Evolutionary conservation across 139 green algal genomes (phyloP).

Genomic region (Pleodorina starrii): DNA sequence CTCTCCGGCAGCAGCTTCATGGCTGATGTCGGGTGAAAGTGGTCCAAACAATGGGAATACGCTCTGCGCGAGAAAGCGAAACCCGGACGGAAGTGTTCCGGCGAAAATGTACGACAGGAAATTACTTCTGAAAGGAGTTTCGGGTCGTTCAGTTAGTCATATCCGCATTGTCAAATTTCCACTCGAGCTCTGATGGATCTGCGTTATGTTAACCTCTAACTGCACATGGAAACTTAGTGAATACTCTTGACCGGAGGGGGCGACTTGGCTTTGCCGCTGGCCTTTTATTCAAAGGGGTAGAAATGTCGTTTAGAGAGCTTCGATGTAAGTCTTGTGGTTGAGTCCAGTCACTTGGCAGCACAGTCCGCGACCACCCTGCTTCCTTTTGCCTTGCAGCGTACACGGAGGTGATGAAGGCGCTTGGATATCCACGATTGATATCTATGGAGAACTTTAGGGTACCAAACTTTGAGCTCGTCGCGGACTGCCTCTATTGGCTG

Average conservation of each 20-base stretch:
- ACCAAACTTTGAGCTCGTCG: slow-evolving; percentile 90
- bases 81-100: too few species aligned
- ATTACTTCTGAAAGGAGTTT: too few species aligned
- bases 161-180: too few species aligned
- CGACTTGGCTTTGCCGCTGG: background rate
- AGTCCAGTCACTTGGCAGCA: background rate
- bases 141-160: too few species aligned
- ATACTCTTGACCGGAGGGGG: background rate
- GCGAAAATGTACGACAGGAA: too few species aligned
- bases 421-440: slow-evolving; percentile 84
- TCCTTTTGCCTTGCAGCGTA: slow-evolving; percentile 70
- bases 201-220: too few species aligned
- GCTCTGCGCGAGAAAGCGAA: background rate
- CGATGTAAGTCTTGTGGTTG: slow-evolving; percentile 68
- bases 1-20: slow-evolving; percentile 61
- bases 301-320: slow-evolving; percentile 71
- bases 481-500: slow-evolving; percentile 89
- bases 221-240: slow-evolving; percentile 21
- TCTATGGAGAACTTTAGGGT: slow-evolving; percentile 85
- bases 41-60: background rate
- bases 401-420: slow-evolving; percentile 80
- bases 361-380: slow-evolving; percentile 1
- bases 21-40: background rate
- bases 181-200: too few species aligned
- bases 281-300: background rate